Evolutionary conservation across 2,329 filamentous ascomycete genomes (phyloP).

Genomic region (Diaporthe sp.): DNA sequence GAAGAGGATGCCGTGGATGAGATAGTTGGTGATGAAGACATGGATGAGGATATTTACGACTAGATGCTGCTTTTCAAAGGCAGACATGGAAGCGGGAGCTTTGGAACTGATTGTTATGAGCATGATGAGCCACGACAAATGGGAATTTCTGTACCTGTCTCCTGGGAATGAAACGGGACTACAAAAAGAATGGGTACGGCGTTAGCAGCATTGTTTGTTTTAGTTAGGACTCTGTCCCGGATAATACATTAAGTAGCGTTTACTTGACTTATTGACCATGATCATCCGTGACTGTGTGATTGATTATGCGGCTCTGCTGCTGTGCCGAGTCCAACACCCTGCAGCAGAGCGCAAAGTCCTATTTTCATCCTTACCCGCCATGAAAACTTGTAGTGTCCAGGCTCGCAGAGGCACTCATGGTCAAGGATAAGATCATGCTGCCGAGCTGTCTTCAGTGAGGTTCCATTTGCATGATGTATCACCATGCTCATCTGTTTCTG

Average conservation of each 20-base stretch:
- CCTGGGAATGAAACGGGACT: not conserved
- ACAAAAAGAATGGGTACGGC: constrained; percentile 1
- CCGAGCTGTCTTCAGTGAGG: not conserved
- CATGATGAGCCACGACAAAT: constrained; percentile 17
- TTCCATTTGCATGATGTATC: not conserved
- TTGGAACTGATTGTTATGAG: constrained; percentile 7
- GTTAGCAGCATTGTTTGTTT: not conserved
- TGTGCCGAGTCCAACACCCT: not conserved
- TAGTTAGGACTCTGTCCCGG: not conserved
- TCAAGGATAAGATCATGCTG: not conserved
- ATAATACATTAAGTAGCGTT: constrained; percentile 10
- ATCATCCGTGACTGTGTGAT: not conserved
- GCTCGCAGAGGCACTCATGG: not conserved
- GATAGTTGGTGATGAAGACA: constrained; percentile 66
- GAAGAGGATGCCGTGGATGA: constrained; percentile 78
- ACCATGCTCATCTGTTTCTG: not conserved
- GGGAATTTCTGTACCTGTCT: not conserved
- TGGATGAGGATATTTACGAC: constrained; percentile 63
- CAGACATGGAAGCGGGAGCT: not conserved
- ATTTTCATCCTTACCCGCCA: not conserved
- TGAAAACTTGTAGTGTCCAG: not conserved
- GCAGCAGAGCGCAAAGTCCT: not conserved
- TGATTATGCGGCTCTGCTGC: not conserved
- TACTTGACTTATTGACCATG: not conserved
- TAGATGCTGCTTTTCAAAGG: not conserved